phyloP scores from a whole-genome alignment of 2,329 filamentous ascomycete genomes.

The Lasiodiplodia citricola region DNA sequence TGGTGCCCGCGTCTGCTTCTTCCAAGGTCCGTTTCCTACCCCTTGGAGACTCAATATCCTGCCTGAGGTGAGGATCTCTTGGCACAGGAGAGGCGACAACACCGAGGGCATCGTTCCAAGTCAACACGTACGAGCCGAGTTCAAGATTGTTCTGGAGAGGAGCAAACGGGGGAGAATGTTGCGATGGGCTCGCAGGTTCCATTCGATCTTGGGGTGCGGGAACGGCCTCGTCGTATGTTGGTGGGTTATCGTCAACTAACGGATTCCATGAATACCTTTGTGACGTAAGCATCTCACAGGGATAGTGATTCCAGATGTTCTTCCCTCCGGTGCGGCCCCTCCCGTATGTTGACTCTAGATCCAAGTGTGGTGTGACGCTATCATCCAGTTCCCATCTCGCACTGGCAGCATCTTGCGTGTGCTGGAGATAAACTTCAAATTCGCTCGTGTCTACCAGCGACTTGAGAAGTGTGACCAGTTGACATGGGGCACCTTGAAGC shows the following conservation, averaged over 20 bases:
- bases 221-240: not conserved
- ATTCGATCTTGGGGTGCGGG: too few relatives aligned
- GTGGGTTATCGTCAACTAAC: not conserved
- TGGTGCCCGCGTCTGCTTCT: not conserved
- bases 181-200: too few relatives aligned
- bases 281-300: not conserved
- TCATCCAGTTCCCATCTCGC: not conserved
- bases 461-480: not conserved
- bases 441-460: not conserved
- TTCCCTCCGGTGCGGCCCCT: not conserved
- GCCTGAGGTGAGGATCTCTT: not conserved
- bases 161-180: not conserved
- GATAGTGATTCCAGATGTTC: not conserved
- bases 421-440: not conserved
- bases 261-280: not conserved
- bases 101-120: not conserved
- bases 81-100: not conserved
- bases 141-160: not conserved
- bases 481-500: not conserved
- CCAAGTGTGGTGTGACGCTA: not conserved
- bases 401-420: not conserved
- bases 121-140: not conserved
- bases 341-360: not conserved
- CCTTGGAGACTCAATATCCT: not conserved
- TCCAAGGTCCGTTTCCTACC: not conserved